These are phyloP conservation scores for Suhomyces emberorum DNA, from an alignment of 805 yeast genomes.

Conservation along the genomic window DNA sequence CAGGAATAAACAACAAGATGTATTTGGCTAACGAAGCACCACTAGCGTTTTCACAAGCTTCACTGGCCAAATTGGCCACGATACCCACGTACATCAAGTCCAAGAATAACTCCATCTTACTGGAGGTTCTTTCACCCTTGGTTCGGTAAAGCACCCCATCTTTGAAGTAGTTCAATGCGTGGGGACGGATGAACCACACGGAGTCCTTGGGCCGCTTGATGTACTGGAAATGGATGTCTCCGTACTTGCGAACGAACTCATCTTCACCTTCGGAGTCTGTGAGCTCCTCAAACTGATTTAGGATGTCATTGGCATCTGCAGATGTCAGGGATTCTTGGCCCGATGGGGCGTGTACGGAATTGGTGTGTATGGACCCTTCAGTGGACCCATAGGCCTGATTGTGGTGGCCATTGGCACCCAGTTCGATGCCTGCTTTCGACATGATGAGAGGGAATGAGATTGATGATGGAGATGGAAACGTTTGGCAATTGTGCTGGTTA, in stretches of 20 bases:
- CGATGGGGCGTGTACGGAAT: too few species aligned
- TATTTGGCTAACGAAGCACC: constrained; percentile 48
- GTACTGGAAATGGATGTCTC: constrained; percentile 46
- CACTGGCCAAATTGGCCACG: constrained; percentile 55
- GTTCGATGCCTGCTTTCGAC: too few species aligned
- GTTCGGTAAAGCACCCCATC: constrained; percentile 56
- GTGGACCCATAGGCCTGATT: too few species aligned
- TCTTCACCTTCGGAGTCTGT: constrained; percentile 35
- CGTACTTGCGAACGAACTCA: constrained; percentile 47
- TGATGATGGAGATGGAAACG: too few species aligned
- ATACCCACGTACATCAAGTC: constrained; percentile 66
- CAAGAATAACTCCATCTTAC: constrained; percentile 54
- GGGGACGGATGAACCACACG: constrained; percentile 48
- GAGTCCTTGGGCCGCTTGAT: constrained; percentile 40
- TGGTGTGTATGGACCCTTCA: too few species aligned
- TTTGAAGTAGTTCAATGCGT: constrained; percentile 59
- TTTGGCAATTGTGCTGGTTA: too few species aligned
- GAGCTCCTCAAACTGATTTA: constrained; percentile 6
- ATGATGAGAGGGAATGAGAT: too few species aligned
- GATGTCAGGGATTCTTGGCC: too few species aligned
- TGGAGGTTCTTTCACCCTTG: constrained; percentile 50
- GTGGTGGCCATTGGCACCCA: too few species aligned
- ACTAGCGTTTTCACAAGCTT: constrained; percentile 48
- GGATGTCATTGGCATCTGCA: neutral
- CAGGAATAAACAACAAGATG: constrained; percentile 50